A percentile compares a stretch with the other conserved stretches of the same genome.
Evolutionary conservation across 768 basidiomycete species (phyloP).

Genomic region (Leccinum imitatum): DNA sequence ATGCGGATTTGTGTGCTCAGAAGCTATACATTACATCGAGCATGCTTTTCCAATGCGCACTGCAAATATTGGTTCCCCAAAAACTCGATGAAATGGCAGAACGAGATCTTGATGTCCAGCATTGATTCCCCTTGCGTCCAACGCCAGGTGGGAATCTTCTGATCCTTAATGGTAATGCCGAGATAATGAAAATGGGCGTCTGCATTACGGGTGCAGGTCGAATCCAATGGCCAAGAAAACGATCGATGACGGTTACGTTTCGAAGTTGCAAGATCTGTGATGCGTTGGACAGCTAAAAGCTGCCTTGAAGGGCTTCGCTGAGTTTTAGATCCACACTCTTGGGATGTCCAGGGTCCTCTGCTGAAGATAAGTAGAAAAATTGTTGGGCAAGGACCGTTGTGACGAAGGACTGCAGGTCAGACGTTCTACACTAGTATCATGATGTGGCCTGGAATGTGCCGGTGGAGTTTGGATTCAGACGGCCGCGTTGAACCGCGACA

Average conservation of each 20-base stretch:
- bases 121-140: background rate
- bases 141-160: constrained; percentile 23
- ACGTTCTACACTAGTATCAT: no score
- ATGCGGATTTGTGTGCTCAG: constrained; percentile 23
- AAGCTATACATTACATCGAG: constrained; percentile 16
- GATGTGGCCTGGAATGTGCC: background rate
- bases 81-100: constrained; percentile 3
- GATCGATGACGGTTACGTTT: background rate
- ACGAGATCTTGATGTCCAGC: constrained; percentile 2
- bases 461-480: constrained; percentile 2
- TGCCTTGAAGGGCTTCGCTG: background rate
- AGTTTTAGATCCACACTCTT: background rate
- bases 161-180: constrained; percentile 18
- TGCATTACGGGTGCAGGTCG: background rate
- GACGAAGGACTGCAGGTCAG: no score
- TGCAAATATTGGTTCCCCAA: constrained; percentile 10
- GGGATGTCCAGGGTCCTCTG: background rate
- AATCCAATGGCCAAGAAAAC: background rate
- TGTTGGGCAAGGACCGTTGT: background rate
- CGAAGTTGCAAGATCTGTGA: background rate
- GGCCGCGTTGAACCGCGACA: background rate
- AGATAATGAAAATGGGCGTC: constrained; percentile 19
- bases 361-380: background rate
- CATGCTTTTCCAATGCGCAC: constrained; percentile 28
- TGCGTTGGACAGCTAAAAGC: background rate